These are phyloP conservation scores for Colletotrichum destructivum DNA, from an alignment of 2,329 filamentous ascomycete species.

Conservation along the genomic window DNA sequence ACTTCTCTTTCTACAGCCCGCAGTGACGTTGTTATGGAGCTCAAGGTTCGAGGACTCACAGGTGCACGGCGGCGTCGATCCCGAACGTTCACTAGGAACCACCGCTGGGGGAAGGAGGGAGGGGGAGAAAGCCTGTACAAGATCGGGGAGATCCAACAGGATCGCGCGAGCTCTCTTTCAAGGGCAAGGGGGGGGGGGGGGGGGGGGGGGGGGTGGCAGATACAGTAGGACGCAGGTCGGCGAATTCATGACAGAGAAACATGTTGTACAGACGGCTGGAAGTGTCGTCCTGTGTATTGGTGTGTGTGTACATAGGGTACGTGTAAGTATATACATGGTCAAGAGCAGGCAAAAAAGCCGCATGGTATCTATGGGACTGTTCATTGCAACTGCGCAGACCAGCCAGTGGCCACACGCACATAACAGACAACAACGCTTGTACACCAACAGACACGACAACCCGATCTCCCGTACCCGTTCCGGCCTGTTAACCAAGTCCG, in stretches of 20 bases:
- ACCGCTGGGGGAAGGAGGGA: not conserved
- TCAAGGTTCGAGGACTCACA: slow-evolving; percentile 4
- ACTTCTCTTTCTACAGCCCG: slow-evolving; percentile 7
- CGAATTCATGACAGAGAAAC: not conserved
- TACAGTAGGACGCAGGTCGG: slow-evolving; percentile 5
- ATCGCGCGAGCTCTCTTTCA: slow-evolving; percentile 7
- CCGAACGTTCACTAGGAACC: slow-evolving; percentile 13
- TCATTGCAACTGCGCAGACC: not conserved
- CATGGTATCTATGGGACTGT: not conserved
- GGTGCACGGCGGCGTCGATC: slow-evolving; percentile 22
- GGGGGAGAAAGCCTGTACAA: not conserved
- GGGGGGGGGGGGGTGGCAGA: slow-evolving; percentile 7
- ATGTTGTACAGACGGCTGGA: not conserved
- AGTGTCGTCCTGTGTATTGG: not conserved
- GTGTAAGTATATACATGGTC: not conserved
- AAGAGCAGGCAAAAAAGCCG: not conserved
- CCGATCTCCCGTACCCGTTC: not conserved
- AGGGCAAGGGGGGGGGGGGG: not conserved
- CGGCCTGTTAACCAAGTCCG: not conserved
- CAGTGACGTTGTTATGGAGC: slow-evolving; percentile 10
- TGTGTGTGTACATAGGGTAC: not conserved
- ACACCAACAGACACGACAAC: not conserved
- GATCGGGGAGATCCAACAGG: not conserved
- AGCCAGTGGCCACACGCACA: not conserved
- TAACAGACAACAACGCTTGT: not conserved